A percentile compares a stretch with the other conserved stretches of the same genome.
These are phyloP conservation scores for Parachaetomium inaequale DNA, from an alignment of 495 filamentous ascomycete genomes.

Conservation along the genomic window DNA sequence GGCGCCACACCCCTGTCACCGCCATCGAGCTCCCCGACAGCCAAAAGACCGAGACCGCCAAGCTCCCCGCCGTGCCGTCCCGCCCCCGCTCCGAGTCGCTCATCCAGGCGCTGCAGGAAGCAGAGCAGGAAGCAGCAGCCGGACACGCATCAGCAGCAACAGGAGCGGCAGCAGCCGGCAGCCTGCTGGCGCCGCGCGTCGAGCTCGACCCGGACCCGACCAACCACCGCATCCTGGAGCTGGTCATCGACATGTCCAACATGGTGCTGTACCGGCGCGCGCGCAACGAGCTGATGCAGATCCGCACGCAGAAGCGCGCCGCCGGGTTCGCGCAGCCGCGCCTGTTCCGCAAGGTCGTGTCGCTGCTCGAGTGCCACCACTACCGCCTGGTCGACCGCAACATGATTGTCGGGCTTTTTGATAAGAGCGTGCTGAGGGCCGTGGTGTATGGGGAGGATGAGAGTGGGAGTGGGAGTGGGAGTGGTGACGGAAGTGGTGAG, in stretches of 20 bases:
- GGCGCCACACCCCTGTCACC: conserved; percentile 44
- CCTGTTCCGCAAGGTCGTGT: conserved; percentile 80
- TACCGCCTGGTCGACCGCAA: conserved; percentile 80
- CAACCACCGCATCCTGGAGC: conserved; percentile 70
- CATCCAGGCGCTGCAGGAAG: conserved; percentile 34
- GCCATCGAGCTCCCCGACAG: conserved; percentile 40
- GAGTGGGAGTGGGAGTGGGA: conserved; percentile 14
- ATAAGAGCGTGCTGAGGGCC: conserved; percentile 76
- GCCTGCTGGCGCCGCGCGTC: conserved; percentile 26
- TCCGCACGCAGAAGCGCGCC: conserved; percentile 49
- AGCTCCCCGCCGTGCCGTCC: conserved; percentile 32
- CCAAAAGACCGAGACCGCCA: conserved; percentile 42
- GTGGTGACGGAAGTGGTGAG: conserved; percentile 20
- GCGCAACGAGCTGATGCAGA: conserved; percentile 63
- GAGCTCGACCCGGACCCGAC: conserved; percentile 59
- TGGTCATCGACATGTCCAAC: conserved; percentile 84
- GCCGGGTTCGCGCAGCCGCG: conserved; percentile 68
- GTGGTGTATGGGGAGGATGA: conserved; percentile 62
- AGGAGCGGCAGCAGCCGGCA: background rate
- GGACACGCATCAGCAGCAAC: too few relatives aligned
- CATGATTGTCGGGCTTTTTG: conserved; percentile 89
- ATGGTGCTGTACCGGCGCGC: conserved; percentile 79
- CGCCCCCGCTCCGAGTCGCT: conserved; percentile 34
- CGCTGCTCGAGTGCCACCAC: conserved; percentile 82
- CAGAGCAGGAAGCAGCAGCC: conserved; percentile 30